phyloP scores from a whole-genome alignment of 1,284 basidiomycete species.

The Cutaneotrichosporon sp. region DNA sequence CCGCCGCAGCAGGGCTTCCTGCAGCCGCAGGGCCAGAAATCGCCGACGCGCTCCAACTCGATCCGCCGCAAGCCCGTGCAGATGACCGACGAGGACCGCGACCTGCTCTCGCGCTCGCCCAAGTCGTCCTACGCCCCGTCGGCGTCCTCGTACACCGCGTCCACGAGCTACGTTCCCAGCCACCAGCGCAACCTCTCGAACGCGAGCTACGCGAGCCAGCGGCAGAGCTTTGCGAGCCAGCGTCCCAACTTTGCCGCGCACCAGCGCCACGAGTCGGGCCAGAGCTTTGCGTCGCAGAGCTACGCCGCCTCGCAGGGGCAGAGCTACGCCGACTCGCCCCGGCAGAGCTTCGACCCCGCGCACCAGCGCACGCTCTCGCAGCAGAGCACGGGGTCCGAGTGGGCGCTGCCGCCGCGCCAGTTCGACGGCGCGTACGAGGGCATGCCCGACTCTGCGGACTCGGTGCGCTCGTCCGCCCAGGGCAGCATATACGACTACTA shows the following conservation, averaged over 20 bases:
- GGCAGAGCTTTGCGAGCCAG: background rate
- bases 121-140: conserved; percentile 5
- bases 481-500: conserved; percentile 23
- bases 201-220: background rate
- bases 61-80: conserved; percentile 48
- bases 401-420: conserved; percentile 8
- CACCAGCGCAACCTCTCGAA: background rate
- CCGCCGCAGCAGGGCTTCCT: conserved; percentile 1
- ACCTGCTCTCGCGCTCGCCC: conserved; percentile 32
- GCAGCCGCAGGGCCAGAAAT: conserved; percentile 4
- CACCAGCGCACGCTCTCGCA: conserved; percentile 18
- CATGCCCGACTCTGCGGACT: background rate
- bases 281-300: background rate
- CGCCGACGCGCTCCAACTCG: conserved; percentile 19
- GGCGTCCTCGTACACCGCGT: background rate
- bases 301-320: too few species aligned
- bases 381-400: conserved; percentile 2
- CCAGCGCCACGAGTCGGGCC: background rate
- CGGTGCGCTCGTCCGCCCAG: conserved; percentile 12
- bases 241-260: too few species aligned
- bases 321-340: too few species aligned
- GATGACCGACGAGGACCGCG: conserved; percentile 39
- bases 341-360: too few species aligned
- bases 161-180: background rate
- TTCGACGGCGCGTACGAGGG: background rate